Evolutionary conservation across 768 basidiomycete genomes (phyloP).

Genomic region (Obba rivulosa): DNA sequence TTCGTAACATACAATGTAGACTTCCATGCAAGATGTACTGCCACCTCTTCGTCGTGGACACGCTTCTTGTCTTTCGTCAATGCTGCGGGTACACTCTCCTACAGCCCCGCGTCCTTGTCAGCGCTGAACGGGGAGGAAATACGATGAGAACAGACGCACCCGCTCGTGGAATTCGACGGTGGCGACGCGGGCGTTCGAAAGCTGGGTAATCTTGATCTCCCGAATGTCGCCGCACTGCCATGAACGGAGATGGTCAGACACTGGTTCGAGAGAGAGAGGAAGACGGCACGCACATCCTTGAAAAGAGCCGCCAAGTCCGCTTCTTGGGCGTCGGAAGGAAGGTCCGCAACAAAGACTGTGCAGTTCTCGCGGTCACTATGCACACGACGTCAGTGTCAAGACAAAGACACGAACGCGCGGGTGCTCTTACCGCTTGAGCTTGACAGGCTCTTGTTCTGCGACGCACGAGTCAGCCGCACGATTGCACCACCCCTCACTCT

Average conservation of each 20-base stretch:
- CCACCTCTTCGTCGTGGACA: slow-evolving; percentile 66
- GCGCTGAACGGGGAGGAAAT: background rate
- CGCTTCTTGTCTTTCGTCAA: slow-evolving; percentile 95
- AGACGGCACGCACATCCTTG: slow-evolving; percentile 62
- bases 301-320: slow-evolving; percentile 70
- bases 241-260: background rate
- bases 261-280: background rate
- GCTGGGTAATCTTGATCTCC: slow-evolving; percentile 72
- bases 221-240: slow-evolving; percentile 83
- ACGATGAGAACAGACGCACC: slow-evolving; percentile 29
- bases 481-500: slow-evolving; percentile 1
- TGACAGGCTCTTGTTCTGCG: slow-evolving; percentile 39
- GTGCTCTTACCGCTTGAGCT: slow-evolving; percentile 61
- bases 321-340: slow-evolving; percentile 53
- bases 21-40: slow-evolving; percentile 88
- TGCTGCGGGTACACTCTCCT: slow-evolving; percentile 82
- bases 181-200: slow-evolving; percentile 60
- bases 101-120: background rate
- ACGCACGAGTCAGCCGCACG: background rate
- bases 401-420: slow-evolving; percentile 1
- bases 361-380: slow-evolving; percentile 90
- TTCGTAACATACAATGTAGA: slow-evolving; percentile 96
- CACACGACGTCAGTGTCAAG: background rate
- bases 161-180: slow-evolving; percentile 83
- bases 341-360: slow-evolving; percentile 80